These are phyloP conservation scores for Cladophialophora exuberans DNA, from an alignment of 2,329 filamentous ascomycete species.

Conservation along the genomic window DNA sequence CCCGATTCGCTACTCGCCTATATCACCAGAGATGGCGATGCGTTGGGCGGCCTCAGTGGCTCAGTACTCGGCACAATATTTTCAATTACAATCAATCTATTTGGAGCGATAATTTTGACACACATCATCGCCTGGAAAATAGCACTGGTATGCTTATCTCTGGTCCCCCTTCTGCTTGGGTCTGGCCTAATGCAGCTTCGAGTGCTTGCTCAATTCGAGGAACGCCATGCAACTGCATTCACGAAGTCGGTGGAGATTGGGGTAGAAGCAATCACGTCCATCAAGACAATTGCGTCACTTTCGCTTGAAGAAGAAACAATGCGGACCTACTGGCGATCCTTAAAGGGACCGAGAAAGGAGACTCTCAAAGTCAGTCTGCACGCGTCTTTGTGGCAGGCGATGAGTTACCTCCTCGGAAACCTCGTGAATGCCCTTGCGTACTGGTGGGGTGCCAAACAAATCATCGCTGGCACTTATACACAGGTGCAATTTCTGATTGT, in stretches of 20 bases:
- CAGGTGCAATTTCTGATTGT: conserved; percentile 70
- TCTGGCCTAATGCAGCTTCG: conserved; percentile 50
- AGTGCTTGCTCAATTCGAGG: conserved; percentile 63
- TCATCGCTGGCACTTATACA: conserved; percentile 65
- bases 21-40: conserved; percentile 70
- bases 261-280: conserved; percentile 56
- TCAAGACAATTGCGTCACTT: conserved; percentile 56
- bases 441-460: conserved; percentile 73
- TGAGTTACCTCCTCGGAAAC: conserved; percentile 45
- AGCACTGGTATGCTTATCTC: conserved; percentile 69
- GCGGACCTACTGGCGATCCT: conserved; percentile 48
- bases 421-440: conserved; percentile 58
- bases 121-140: conserved; percentile 77
- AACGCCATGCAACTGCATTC: conserved; percentile 55
- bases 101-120: conserved; percentile 69
- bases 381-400: conserved; percentile 50
- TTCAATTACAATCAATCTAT: conserved; percentile 59
- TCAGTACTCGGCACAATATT: conserved; percentile 28
- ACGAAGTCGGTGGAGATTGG: conserved; percentile 55
- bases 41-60: conserved; percentile 49
- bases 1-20: conserved; percentile 66
- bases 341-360: conserved; percentile 53
- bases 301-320: conserved; percentile 56
- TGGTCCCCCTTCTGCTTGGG: conserved; percentile 69
- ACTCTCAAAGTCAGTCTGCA: conserved; percentile 53